These are phyloP conservation scores for Penicillium coffeae DNA, from an alignment of 495 filamentous ascomycete species.

Conservation along the genomic window DNA sequence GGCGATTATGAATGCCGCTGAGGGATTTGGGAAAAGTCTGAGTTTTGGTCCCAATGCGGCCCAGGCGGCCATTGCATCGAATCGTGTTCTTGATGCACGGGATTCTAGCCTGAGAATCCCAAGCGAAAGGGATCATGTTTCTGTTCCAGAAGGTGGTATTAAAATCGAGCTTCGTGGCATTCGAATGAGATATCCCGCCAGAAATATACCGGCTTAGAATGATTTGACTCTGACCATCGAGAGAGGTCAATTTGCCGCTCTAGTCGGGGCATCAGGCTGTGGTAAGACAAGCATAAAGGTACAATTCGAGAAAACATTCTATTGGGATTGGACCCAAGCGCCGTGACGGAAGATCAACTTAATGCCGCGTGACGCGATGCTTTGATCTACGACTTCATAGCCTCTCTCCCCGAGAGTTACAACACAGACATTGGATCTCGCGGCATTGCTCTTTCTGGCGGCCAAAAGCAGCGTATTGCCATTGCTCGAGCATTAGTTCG, in stretches of 20 bases:
- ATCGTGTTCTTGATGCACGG: no score
- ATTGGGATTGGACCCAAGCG: constrained; percentile 62
- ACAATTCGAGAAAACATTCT: constrained; percentile 77
- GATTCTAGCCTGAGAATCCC: no score
- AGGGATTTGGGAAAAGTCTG: constrained; percentile 53
- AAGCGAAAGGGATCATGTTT: no score
- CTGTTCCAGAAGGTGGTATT: no score
- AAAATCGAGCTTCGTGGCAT: constrained; percentile 57
- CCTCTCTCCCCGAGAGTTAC: constrained; percentile 33
- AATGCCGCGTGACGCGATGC: constrained; percentile 62
- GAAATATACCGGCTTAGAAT: constrained; percentile 37
- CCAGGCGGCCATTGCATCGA: constrained; percentile 53
- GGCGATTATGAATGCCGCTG: constrained; percentile 54
- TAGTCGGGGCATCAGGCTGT: no score
- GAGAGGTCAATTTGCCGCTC: no score
- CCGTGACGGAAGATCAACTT: constrained; percentile 42
- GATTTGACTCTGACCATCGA: constrained; percentile 37
- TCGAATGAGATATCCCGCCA: constrained; percentile 58
- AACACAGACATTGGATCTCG: constrained; percentile 32
- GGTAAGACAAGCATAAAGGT: no score
- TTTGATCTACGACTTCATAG: constrained; percentile 44
- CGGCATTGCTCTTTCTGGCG: constrained; percentile 33
- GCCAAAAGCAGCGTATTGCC: constrained; percentile 59
- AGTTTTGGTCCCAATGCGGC: constrained; percentile 48
- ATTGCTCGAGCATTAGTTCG: constrained; percentile 57